Conservation (phyloP, 495 filamentous ascomycete species). For the Xylaria telfairii region DNA sequence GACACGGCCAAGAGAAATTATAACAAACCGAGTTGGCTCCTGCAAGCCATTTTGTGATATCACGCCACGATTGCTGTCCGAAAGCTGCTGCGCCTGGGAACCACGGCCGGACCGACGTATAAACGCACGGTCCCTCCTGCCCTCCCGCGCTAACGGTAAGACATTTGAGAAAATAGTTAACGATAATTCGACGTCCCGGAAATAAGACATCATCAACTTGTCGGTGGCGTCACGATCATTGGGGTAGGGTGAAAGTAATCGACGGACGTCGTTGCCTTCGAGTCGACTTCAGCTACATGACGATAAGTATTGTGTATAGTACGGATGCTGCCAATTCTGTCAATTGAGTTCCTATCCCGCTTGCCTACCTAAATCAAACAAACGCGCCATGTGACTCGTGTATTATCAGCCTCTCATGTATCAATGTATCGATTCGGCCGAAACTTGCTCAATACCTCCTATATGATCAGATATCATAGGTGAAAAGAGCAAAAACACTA, state of each 20-base stretch:
- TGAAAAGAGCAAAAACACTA: neutral
- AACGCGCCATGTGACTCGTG: neutral
- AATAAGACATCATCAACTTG: neutral
- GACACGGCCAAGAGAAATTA: neutral
- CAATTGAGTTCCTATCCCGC: neutral
- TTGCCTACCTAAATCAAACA: neutral
- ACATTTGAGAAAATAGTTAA: neutral
- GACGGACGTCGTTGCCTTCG: neutral
- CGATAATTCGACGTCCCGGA: neutral
- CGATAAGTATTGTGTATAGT: neutral
- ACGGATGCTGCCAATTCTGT: neutral
- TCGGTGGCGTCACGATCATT: neutral
- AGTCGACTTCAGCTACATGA: neutral
- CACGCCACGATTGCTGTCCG: neutral
- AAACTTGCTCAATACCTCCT: neutral
- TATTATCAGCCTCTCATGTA: neutral
- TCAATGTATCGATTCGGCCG: neutral
- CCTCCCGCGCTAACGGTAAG: neutral
- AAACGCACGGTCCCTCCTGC: neutral
- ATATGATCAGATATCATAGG: neutral
- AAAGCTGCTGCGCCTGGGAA: neutral
- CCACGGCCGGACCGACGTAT: neutral
- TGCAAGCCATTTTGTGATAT: conserved; percentile 17
- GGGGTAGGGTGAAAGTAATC: neutral
- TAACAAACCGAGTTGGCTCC: neutral